These are phyloP conservation scores for Leucoagaricus sp. DNA, from an alignment of 1,284 basidiomycete species.

Conservation along the genomic window DNA sequence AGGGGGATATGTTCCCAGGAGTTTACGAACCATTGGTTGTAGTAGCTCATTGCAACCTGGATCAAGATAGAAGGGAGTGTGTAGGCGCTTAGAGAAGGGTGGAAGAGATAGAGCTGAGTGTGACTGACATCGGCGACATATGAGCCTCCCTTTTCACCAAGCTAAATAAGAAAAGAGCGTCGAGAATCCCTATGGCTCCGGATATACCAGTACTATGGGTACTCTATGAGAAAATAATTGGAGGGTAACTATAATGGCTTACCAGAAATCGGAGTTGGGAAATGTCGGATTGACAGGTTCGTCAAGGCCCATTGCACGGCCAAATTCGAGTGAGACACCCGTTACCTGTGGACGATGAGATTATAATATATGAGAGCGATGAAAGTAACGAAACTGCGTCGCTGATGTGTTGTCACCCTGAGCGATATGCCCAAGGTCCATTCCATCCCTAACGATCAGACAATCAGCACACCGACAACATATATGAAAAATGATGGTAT, in stretches of 20 bases:
- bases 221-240: too few species aligned
- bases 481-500: background rate
- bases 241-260: too few species aligned
- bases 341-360: constrained; percentile 12
- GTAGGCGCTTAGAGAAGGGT: background rate
- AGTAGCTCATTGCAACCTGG: constrained; percentile 23
- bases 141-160: constrained; percentile 21
- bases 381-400: constrained; percentile 18
- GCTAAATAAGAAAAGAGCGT: too few species aligned
- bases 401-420: constrained; percentile 24
- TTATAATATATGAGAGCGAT: background rate
- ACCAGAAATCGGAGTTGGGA: constrained; percentile 23
- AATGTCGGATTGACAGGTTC: constrained; percentile 22
- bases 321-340: constrained; percentile 21
- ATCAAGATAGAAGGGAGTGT: background rate
- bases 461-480: background rate
- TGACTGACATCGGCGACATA: constrained; percentile 22
- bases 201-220: too few species aligned
- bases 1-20: constrained; percentile 19
- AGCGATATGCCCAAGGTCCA: constrained; percentile 20
- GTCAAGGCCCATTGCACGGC: constrained; percentile 20
- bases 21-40: constrained; percentile 23
- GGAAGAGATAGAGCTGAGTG: too few species aligned
- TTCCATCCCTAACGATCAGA: constrained; percentile 20
- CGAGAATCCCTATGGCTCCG: too few species aligned